Evolutionary conservation across 2,329 filamentous ascomycete genomes (phyloP).

Genomic region (Colletotrichum cereale): DNA sequence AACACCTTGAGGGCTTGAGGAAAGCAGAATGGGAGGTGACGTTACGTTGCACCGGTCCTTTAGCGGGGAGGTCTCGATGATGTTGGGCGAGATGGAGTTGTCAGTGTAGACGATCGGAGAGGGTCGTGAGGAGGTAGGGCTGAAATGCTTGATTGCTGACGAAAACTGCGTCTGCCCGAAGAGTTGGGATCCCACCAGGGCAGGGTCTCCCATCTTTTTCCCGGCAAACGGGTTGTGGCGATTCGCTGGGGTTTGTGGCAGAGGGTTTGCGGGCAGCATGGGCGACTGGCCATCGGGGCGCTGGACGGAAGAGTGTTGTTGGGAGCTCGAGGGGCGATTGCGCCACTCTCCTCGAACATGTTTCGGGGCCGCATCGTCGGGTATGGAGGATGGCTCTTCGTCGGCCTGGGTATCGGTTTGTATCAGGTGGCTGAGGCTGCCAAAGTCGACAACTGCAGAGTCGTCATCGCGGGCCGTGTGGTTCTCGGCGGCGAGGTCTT

Average conservation of each 20-base stretch:
- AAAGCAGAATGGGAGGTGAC: conserved; percentile 56
- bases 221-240: conserved; percentile 62
- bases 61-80: conserved; percentile 61
- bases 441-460: conserved; percentile 63
- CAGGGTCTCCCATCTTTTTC: conserved; percentile 49
- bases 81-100: conserved; percentile 61
- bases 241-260: conserved; percentile 63
- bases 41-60: conserved; percentile 63
- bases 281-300: conserved; percentile 46
- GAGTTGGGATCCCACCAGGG: conserved; percentile 61
- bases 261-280: conserved; percentile 44
- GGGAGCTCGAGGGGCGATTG: conserved; percentile 50
- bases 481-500: conserved; percentile 42
- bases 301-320: conserved; percentile 46
- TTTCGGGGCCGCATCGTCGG: conserved; percentile 50
- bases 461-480: conserved; percentile 61
- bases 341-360: conserved; percentile 56
- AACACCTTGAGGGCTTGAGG: conserved; percentile 56
- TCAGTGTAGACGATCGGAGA: conserved; percentile 61
- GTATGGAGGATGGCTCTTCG: conserved; percentile 51
- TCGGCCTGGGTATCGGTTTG: conserved; percentile 57
- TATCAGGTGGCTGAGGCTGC: conserved; percentile 51
- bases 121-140: conserved; percentile 69
- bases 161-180: conserved; percentile 69
- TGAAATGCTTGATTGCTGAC: conserved; percentile 62